Evolutionary conservation across 257 asterid species (phyloP).

Genomic region (Plantago major): DNA sequence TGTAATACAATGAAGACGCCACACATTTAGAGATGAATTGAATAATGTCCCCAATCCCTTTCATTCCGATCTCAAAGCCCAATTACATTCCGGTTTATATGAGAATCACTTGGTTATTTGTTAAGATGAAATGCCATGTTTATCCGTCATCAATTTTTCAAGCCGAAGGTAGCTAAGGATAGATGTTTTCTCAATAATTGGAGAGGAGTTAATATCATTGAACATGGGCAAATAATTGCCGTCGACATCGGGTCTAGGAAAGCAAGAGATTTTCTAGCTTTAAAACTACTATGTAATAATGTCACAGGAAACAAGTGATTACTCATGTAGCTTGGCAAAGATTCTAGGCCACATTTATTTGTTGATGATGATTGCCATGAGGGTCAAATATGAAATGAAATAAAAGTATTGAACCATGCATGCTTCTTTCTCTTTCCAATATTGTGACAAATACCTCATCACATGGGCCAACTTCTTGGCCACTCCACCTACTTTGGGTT

Average conservation of each 20-base stretch:
- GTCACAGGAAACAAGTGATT: background rate
- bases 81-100: no score
- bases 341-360: slow-evolving; percentile 2
- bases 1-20: no score
- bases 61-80: no score
- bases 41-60: no score
- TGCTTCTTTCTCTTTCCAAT: background rate
- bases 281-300: background rate
- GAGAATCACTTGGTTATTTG: no score
- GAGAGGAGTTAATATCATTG: no score
- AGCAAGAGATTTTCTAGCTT: background rate
- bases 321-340: slow-evolving; percentile 7
- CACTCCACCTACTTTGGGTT: slow-evolving; percentile 6
- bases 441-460: slow-evolving; percentile 6
- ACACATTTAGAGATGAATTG: no score
- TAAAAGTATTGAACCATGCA: slow-evolving; percentile 4
- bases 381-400: background rate
- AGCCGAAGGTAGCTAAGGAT: no score
- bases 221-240: no score
- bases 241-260: background rate
- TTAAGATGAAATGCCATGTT: no score
- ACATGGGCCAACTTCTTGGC: background rate
- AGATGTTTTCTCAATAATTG: no score
- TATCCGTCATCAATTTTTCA: no score
- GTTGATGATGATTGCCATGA: background rate